These are phyloP conservation scores for Apophysomyces trapeziformis DNA, from an alignment of 371 early-diverging fungal species.

Conservation along the genomic window DNA sequence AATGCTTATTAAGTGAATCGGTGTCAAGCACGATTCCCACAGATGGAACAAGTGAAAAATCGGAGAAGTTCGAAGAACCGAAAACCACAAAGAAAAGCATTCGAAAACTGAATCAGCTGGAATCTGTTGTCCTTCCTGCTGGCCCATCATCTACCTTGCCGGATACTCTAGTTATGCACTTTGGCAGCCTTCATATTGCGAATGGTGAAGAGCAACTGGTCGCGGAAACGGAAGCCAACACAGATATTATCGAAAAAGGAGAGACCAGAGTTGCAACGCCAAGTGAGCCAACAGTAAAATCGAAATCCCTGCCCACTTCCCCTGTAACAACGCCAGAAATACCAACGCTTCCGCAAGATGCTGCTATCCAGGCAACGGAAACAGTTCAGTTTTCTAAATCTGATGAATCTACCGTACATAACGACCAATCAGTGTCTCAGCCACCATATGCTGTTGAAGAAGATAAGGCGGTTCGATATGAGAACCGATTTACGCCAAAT, in stretches of 20 bases:
- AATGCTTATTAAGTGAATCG: neutral
- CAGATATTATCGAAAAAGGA: neutral
- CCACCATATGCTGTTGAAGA: constrained; percentile 17
- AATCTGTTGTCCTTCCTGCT: constrained; percentile 81
- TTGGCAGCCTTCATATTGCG: constrained; percentile 70
- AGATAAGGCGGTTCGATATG: constrained; percentile 35
- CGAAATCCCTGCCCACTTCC: too few relatives aligned
- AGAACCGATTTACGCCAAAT: constrained; percentile 40
- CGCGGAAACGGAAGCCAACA: neutral
- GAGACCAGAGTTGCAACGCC: neutral
- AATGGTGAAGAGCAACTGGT: constrained; percentile 21
- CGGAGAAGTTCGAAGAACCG: neutral
- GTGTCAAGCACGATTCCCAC: neutral
- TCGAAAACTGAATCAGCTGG: constrained; percentile 74
- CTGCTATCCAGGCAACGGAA: constrained; percentile 11
- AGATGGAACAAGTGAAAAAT: neutral
- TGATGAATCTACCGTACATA: constrained; percentile 5
- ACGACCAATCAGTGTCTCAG: constrained; percentile 16
- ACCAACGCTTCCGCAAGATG: neutral
- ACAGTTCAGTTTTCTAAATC: neutral
- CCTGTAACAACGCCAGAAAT: too few relatives aligned
- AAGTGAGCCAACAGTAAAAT: neutral
- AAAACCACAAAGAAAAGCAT: constrained; percentile 15
- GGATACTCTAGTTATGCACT: constrained; percentile 70
- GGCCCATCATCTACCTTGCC: constrained; percentile 47